phyloP scores from a whole-genome alignment of 129 eudicot species.

The Arctium lappa region DNA sequence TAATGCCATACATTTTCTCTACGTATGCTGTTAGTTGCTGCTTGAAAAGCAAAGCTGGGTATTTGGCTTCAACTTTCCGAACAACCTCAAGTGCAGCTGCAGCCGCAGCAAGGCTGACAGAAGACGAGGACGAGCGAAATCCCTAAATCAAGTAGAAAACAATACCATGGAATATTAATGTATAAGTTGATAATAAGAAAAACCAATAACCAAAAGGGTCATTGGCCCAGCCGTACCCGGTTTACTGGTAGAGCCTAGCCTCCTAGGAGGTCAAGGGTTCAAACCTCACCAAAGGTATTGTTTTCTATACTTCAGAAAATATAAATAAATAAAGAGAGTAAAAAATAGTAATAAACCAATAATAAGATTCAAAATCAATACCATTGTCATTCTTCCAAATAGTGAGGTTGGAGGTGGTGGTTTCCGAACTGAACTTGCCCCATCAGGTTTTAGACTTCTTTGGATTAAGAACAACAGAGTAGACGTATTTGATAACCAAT shows the following conservation, averaged over 20 bases:
- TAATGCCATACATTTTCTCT: conserved; percentile 86
- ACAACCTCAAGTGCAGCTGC: conserved; percentile 68
- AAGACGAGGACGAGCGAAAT: conserved; percentile 60
- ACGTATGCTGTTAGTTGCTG: conserved; percentile 84
- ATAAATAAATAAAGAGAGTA: neutral
- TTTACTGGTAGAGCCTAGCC: neutral
- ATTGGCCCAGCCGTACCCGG: neutral
- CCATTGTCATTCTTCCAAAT: conserved; percentile 89
- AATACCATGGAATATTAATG: neutral
- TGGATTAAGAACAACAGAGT: conserved; percentile 69
- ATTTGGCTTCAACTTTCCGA: conserved; percentile 77
- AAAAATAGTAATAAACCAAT: neutral
- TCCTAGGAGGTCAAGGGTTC: neutral
- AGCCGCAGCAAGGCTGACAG: conserved; percentile 60
- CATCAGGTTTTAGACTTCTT: conserved; percentile 54
- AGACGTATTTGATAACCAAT: conserved; percentile 83
- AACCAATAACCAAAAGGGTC: neutral
- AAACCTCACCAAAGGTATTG: neutral
- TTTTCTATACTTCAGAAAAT: neutral
- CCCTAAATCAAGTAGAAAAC: conserved; percentile 38
- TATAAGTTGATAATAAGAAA: neutral
- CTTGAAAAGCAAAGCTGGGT: conserved; percentile 87
- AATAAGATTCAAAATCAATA: conserved; percentile 17
- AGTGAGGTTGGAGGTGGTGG: conserved; percentile 65
- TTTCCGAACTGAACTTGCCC: conserved; percentile 51